A percentile compares a stretch with the other conserved stretches of the same genome.
These are phyloP conservation scores for Ophiostoma novo-ulmi DNA, from an alignment of 2,329 filamentous ascomycete species.

Conservation along the genomic window DNA sequence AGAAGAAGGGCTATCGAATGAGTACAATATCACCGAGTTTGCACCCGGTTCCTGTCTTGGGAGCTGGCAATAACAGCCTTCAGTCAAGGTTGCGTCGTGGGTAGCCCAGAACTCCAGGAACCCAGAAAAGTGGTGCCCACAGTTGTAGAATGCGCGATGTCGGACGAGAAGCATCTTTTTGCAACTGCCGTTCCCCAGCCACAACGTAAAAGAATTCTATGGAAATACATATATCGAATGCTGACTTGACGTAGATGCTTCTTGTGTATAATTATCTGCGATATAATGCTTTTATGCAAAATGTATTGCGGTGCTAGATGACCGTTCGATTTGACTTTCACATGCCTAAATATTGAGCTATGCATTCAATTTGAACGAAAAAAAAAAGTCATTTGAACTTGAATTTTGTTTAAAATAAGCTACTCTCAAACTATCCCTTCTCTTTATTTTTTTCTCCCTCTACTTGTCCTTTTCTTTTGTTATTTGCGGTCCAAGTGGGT, in stretches of 20 bases:
- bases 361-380: neutral
- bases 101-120: constrained; percentile 17
- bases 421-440: neutral
- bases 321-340: neutral
- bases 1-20: constrained; percentile 37
- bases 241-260: neutral
- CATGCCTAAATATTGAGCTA: neutral
- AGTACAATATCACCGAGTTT: constrained; percentile 33
- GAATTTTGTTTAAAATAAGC: too few species aligned
- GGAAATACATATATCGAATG: neutral
- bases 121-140: constrained; percentile 7
- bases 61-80: neutral
- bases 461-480: neutral
- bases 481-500: neutral
- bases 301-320: neutral
- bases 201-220: neutral
- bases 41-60: too few species aligned
- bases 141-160: constrained; percentile 4
- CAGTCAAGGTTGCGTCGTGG: constrained; percentile 10
- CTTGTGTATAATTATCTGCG: neutral
- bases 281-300: neutral
- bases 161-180: neutral
- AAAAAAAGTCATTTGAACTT: neutral
- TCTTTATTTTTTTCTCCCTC: neutral
- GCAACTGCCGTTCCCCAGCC: neutral